phyloP scores from a whole-genome alignment of 2,329 filamentous ascomycete species.

The Calonectria multiphialidica region DNA sequence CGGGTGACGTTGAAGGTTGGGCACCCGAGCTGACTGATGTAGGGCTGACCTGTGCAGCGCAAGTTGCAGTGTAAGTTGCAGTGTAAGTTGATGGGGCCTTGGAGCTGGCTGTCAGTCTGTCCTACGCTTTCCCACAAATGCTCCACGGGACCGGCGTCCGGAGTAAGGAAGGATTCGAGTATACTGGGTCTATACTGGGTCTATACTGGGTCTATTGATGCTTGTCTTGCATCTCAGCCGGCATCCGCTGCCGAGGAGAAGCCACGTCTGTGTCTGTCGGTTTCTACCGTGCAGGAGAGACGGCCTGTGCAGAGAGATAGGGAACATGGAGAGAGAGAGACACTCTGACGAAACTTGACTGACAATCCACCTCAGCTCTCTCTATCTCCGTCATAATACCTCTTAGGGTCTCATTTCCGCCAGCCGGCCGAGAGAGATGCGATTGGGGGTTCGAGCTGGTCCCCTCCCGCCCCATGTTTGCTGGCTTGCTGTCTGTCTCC shows the following conservation, averaged over 20 bases:
- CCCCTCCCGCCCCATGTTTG: too few species aligned
- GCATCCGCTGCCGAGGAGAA: neutral
- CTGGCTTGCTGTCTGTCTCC: too few species aligned
- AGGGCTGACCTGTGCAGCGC: slow-evolving; percentile 15
- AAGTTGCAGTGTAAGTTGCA: neutral
- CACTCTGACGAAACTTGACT: neutral
- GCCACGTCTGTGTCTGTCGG: slow-evolving; percentile 1
- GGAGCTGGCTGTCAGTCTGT: too few species aligned
- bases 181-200: too few species aligned
- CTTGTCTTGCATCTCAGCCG: neutral
- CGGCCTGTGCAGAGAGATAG: slow-evolving; percentile 10
- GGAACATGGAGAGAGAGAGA: neutral
- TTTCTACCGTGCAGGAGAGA: slow-evolving; percentile 1
- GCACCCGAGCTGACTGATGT: slow-evolving; percentile 20
- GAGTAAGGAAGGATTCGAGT: neutral
- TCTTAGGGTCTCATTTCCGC: neutral
- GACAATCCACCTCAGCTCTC: neutral
- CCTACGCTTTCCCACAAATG: neutral
- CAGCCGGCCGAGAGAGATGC: neutral
- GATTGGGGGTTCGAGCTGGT: neutral
- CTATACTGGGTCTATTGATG: neutral
- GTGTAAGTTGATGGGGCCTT: neutral
- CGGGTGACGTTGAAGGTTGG: slow-evolving; percentile 1
- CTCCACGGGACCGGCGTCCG: neutral
- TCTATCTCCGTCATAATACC: neutral